These are phyloP conservation scores for Pterocarpus macrocarpus DNA, from an alignment of 306 rosid genomes.

Conservation along the genomic window DNA sequence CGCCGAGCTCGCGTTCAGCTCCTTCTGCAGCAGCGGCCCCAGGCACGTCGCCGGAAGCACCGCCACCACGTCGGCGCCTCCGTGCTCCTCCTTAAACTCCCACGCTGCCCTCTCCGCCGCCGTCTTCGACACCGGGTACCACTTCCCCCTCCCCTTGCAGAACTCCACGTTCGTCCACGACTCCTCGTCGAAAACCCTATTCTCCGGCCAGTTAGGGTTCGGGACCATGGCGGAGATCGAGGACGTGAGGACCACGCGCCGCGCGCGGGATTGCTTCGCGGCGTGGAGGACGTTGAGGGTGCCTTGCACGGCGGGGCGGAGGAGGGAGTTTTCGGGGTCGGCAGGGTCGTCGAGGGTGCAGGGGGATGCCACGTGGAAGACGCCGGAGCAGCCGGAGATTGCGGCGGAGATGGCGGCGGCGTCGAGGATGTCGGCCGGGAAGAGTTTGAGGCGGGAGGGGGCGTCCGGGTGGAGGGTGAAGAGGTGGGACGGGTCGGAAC, in stretches of 20 bases:
- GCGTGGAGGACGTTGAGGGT: slow-evolving; percentile 80
- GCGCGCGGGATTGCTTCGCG: slow-evolving; percentile 52
- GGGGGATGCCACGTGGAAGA: slow-evolving; percentile 92
- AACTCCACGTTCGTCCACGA: slow-evolving; percentile 87
- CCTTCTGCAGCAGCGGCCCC: slow-evolving; percentile 72
- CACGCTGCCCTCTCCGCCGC: slow-evolving; percentile 86
- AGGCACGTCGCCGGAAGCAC: slow-evolving; percentile 75
- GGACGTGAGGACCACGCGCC: slow-evolving; percentile 85
- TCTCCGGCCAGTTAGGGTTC: slow-evolving; percentile 74
- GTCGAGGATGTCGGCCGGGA: slow-evolving; percentile 69
- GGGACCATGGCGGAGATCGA: slow-evolving; percentile 92
- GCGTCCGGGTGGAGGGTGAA: slow-evolving; percentile 58
- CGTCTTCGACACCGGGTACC: slow-evolving; percentile 94
- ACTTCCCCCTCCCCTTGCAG: slow-evolving; percentile 67
- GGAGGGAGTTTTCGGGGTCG: slow-evolving; percentile 67
- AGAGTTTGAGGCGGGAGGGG: slow-evolving; percentile 50
- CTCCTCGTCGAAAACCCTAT: slow-evolving; percentile 61
- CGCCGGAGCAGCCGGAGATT: slow-evolving; percentile 67
- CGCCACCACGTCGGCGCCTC: slow-evolving; percentile 68
- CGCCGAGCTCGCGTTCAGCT: slow-evolving; percentile 81
- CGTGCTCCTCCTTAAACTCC: slow-evolving; percentile 60
- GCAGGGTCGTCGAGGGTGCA: slow-evolving; percentile 80
- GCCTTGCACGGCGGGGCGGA: slow-evolving; percentile 81
- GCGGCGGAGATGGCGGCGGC: slow-evolving; percentile 61
- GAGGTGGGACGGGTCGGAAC: slow-evolving; percentile 73